Evolutionary conservation across 441 rosid species (phyloP).

Genomic region (Gossypium gossypioides): DNA sequence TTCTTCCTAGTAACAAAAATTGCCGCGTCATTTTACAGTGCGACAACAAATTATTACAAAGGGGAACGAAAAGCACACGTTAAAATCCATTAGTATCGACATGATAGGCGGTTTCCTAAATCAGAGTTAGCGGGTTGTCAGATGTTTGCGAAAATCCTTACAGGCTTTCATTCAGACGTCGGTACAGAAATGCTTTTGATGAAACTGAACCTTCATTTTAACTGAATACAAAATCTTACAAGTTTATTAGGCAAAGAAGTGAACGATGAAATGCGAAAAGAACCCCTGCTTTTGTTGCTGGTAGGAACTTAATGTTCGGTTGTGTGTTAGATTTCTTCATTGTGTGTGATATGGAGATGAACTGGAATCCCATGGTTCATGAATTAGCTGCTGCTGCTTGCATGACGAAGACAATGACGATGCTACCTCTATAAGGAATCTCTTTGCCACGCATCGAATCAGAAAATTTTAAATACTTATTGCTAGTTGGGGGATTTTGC

Average conservation of each 20-base stretch:
- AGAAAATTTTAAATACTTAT: conserved; percentile 16
- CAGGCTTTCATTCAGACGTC: conserved; percentile 70
- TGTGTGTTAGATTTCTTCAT: conserved; percentile 76
- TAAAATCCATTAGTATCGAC: conserved; percentile 51
- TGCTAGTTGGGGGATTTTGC: conserved; percentile 17
- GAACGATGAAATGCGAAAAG: conserved; percentile 33
- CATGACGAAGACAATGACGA: conserved; percentile 67
- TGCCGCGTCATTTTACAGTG: background rate
- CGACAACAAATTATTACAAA: background rate
- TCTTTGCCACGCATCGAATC: conserved; percentile 4
- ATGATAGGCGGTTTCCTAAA: conserved; percentile 59
- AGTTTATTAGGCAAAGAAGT: conserved; percentile 43
- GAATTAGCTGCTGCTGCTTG: conserved; percentile 73
- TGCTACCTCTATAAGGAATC: conserved; percentile 48
- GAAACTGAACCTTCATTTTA: conserved; percentile 34
- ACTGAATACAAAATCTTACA: conserved; percentile 38
- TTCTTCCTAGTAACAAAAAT: background rate
- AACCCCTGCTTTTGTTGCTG: conserved; percentile 76
- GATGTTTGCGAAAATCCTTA: conserved; percentile 94
- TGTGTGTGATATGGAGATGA: conserved; percentile 35
- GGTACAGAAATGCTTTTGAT: conserved; percentile 42
- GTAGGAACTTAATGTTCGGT: conserved; percentile 59
- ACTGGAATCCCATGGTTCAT: conserved; percentile 69
- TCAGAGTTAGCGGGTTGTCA: conserved; percentile 58
- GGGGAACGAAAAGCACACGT: background rate